Evolutionary conservation across 192 early-diverging fungal genomes (phyloP).

Genomic region (Obelidium mucronatum): DNA sequence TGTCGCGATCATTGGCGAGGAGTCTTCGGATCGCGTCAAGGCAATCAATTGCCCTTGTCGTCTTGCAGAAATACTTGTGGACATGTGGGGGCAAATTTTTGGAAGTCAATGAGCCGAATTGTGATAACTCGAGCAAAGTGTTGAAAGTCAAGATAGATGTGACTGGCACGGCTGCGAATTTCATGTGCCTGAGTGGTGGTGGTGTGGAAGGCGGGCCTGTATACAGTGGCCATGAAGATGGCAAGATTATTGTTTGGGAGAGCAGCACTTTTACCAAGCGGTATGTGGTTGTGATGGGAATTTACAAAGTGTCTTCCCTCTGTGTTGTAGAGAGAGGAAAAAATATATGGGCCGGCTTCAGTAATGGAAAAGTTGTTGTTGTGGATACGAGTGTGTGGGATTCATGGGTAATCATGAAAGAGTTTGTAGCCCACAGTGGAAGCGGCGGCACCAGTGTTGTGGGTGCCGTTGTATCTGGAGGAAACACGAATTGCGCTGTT

Average conservation of each 20-base stretch:
- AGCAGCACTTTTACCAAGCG: constrained; percentile 49
- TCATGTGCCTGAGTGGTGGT: constrained; percentile 63
- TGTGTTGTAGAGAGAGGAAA: constrained; percentile 53
- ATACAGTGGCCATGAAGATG: constrained; percentile 81
- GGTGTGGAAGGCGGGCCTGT: constrained; percentile 42
- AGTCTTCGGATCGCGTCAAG: constrained; percentile 53
- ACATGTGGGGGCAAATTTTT: constrained; percentile 62
- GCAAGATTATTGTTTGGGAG: constrained; percentile 78
- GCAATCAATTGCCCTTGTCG: constrained; percentile 58
- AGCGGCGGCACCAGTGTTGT: not conserved
- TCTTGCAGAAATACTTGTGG: constrained; percentile 60
- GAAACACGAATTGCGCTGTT: constrained; percentile 15
- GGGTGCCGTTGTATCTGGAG: not conserved
- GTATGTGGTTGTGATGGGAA: constrained; percentile 57
- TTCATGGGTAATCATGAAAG: constrained; percentile 7
- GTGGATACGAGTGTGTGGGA: constrained; percentile 58
- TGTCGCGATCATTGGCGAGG: constrained; percentile 51
- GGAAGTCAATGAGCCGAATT: constrained; percentile 59
- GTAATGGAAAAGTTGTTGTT: constrained; percentile 79
- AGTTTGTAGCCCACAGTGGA: constrained; percentile 3
- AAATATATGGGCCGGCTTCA: constrained; percentile 80
- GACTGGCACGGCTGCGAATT: constrained; percentile 54
- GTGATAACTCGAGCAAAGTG: constrained; percentile 20
- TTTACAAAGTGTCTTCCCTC: constrained; percentile 73
- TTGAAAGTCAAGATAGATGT: constrained; percentile 42